Conservation (phyloP, 208 protist genomes). For the Paratrypanosoma confusum region DNA sequence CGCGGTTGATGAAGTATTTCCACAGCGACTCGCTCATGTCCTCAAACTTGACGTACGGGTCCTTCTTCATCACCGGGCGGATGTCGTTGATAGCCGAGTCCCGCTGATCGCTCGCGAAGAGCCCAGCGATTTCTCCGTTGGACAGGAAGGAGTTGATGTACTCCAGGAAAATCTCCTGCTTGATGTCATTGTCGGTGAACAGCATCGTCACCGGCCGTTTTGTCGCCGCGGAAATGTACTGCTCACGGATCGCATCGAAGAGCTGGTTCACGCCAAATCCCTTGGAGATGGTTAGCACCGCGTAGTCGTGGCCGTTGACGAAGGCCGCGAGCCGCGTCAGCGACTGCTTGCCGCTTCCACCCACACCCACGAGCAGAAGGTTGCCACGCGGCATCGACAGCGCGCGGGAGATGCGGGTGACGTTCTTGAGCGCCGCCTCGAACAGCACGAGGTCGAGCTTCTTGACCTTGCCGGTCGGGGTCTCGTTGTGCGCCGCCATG, state of each 20-base stretch:
- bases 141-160: slow-evolving; percentile 97
- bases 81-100: slow-evolving; percentile 95
- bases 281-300: slow-evolving; percentile 87
- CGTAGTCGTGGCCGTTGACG: slow-evolving; percentile 81
- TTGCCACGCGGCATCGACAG: slow-evolving; percentile 89
- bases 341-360: slow-evolving; percentile 90
- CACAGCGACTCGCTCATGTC: slow-evolving; percentile 94
- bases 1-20: slow-evolving; percentile 96
- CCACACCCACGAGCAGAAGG: slow-evolving; percentile 90
- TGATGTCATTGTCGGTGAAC: slow-evolving; percentile 98
- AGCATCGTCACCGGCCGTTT: slow-evolving; percentile 91
- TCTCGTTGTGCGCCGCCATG: slow-evolving; percentile 87
- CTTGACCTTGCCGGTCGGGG: slow-evolving; percentile 61
- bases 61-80: slow-evolving; percentile 91
- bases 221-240: slow-evolving; percentile 80
- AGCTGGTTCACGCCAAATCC: slow-evolving; percentile 91
- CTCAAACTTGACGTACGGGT: slow-evolving; percentile 87
- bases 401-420: slow-evolving; percentile 88
- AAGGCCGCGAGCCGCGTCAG: slow-evolving; percentile 83
- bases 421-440: slow-evolving; percentile 91
- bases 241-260: slow-evolving; percentile 89
- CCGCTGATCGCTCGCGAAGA: slow-evolving; percentile 96
- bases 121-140: slow-evolving; percentile 92
- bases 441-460: slow-evolving; percentile 93
- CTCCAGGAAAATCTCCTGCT: slow-evolving; percentile 96